Evolutionary conservation across 2,329 filamentous ascomycete species (phyloP).

Genomic region (Lanzia echinophila): DNA sequence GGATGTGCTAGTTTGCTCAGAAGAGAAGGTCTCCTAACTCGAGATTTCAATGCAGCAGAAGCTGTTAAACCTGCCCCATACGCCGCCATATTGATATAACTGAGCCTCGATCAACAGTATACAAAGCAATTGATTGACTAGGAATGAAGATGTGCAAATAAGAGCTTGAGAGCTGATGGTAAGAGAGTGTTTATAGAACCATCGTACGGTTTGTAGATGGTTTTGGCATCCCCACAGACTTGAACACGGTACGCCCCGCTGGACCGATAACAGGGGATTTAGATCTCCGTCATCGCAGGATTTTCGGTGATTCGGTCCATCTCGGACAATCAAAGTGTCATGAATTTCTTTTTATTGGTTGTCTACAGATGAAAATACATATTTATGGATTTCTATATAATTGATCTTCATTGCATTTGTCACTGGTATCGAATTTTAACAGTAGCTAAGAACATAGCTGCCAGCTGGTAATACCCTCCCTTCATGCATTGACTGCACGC

Average conservation of each 20-base stretch:
- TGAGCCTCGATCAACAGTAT: background rate
- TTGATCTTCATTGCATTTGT: no score
- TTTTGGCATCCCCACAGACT: no score
- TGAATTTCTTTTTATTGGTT: background rate
- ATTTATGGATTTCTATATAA: background rate
- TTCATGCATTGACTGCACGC: background rate
- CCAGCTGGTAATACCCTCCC: background rate
- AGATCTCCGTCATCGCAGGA: slow-evolving; percentile 7
- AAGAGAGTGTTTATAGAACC: slow-evolving; percentile 2
- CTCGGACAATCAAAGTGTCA: background rate
- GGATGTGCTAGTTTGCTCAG: slow-evolving; percentile 73
- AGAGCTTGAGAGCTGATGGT: background rate
- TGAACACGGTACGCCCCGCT: no score
- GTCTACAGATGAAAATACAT: background rate
- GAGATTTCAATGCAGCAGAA: slow-evolving; percentile 58
- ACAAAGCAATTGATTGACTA: background rate
- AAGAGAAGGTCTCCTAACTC: slow-evolving; percentile 68
- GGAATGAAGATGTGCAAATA: background rate
- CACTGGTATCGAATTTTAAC: no score
- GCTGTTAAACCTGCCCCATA: slow-evolving; percentile 24
- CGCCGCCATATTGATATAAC: slow-evolving; percentile 17
- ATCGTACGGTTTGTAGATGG: no score
- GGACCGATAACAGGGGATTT: slow-evolving; percentile 4
- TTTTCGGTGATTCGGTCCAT: slow-evolving; percentile 6
- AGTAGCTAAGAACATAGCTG: no score